A percentile compares a stretch with the other conserved stretches of the same genome.
Evolutionary conservation across 148 eudicot genomes (phyloP).

Genomic region (Spergularia bocconei): DNA sequence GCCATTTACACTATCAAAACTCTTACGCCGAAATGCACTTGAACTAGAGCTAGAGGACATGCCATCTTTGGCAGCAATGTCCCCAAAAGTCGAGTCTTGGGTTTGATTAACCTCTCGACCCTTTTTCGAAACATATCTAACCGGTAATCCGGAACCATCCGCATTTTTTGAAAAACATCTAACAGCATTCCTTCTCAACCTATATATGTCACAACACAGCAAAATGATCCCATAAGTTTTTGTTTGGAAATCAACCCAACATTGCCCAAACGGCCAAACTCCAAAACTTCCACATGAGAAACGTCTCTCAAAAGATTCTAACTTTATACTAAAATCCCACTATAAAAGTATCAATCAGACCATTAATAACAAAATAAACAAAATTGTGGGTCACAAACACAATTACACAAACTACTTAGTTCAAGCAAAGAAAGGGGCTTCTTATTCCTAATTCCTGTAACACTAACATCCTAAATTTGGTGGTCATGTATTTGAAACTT

Average conservation of each 20-base stretch:
- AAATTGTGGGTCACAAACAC: background rate
- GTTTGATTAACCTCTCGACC: slow-evolving; percentile 25
- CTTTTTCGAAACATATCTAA: slow-evolving; percentile 63
- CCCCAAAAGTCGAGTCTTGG: slow-evolving; percentile 22
- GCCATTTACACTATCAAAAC: background rate
- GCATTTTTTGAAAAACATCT: slow-evolving; percentile 37
- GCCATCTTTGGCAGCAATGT: slow-evolving; percentile 11
- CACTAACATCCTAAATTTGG: no score
- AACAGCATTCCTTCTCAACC: slow-evolving; percentile 37
- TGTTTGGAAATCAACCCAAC: background rate
- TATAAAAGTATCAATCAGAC: no score
- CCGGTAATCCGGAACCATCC: slow-evolving; percentile 42
- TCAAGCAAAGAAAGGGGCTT: no score
- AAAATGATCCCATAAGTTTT: background rate
- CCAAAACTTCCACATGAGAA: background rate
- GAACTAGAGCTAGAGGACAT: slow-evolving; percentile 19
- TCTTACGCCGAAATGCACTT: slow-evolving; percentile 21
- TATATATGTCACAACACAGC: slow-evolving; percentile 20
- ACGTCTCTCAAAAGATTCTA: background rate
- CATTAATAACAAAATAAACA: no score
- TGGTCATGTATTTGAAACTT: no score
- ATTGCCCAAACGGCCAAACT: background rate
- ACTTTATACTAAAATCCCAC: background rate
- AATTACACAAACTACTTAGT: background rate
- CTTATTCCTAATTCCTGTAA: no score